A percentile compares a stretch with the other conserved stretches of the same genome.
These are phyloP conservation scores for Coemansia javaensis DNA, from an alignment of 192 early-diverging fungal genomes.

Conservation along the genomic window DNA sequence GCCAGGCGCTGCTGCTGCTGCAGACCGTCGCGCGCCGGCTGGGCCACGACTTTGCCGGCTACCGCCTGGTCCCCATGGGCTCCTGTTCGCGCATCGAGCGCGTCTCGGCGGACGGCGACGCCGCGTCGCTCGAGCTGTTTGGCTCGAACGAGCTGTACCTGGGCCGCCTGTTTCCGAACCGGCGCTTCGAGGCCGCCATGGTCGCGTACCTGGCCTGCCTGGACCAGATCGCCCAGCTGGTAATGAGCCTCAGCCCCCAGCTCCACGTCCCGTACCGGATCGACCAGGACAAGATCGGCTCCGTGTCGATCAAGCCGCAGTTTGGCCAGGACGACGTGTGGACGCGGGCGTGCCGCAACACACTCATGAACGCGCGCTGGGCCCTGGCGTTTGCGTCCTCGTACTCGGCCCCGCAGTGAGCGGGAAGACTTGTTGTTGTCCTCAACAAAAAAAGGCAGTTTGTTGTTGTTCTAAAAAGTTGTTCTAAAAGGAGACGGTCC, in stretches of 20 bases:
- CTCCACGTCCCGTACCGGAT: conserved; percentile 86
- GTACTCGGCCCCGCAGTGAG: conserved; percentile 2
- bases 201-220: conserved; percentile 86
- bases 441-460: background rate
- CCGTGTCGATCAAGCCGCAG: conserved; percentile 74
- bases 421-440: background rate
- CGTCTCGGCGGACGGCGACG: conserved; percentile 56
- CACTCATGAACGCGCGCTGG: conserved; percentile 87
- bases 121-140: conserved; percentile 66
- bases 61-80: conserved; percentile 85
- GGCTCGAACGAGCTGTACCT: conserved; percentile 78
- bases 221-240: conserved; percentile 80
- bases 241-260: conserved; percentile 65
- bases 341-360: conserved; percentile 87
- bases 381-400: conserved; percentile 69
- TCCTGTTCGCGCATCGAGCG: conserved; percentile 89
- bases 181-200: conserved; percentile 84
- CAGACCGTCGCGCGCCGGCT: conserved; percentile 84
- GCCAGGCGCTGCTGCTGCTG: conserved; percentile 79
- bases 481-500: conserved; percentile 7
- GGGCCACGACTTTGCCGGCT: conserved; percentile 75
- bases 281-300: conserved; percentile 84
- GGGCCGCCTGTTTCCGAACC: conserved; percentile 72
- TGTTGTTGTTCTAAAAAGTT: background rate
- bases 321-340: conserved; percentile 89